Conservation (phyloP, 345 rosid species). For the Dipteronia sinensis region DNA sequence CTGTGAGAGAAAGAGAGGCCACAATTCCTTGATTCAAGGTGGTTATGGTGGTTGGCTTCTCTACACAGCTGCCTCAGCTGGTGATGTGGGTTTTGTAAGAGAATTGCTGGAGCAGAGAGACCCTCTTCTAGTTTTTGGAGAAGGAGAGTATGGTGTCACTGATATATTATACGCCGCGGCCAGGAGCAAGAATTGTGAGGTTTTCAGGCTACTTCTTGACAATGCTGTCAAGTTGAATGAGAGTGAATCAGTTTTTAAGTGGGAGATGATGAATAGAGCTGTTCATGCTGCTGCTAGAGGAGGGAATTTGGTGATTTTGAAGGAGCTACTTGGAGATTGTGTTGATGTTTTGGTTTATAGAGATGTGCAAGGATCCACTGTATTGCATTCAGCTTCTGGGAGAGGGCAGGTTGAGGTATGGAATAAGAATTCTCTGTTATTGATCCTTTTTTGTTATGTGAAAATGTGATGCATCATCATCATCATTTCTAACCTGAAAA, state of each 20-base stretch:
- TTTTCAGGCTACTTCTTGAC: conserved; percentile 59
- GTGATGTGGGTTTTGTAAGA: conserved; percentile 71
- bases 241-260: conserved; percentile 44
- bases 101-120: conserved; percentile 68
- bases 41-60: conserved; percentile 98
- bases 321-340: conserved; percentile 41
- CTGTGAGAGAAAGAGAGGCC: conserved; percentile 52
- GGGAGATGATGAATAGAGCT: conserved; percentile 82
- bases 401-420: conserved; percentile 84
- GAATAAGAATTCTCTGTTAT: neutral
- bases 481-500: too few relatives aligned
- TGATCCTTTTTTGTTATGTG: too few relatives aligned
- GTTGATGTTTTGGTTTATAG: conserved; percentile 46
- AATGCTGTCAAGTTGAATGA: conserved; percentile 41
- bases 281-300: conserved; percentile 91
- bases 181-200: conserved; percentile 67
- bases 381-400: conserved; percentile 82
- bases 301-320: conserved; percentile 74
- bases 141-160: conserved; percentile 95
- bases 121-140: conserved; percentile 89
- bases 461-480: too few relatives aligned
- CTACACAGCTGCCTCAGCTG: conserved; percentile 95
- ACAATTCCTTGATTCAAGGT: conserved; percentile 74
- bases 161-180: conserved; percentile 85
- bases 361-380: conserved; percentile 67